Percentiles rank a stretch among this genome's conserved stretches.
Evolutionary conservation across 805 yeast species (phyloP).

Genomic region (Cyberlindnera mrakii): DNA sequence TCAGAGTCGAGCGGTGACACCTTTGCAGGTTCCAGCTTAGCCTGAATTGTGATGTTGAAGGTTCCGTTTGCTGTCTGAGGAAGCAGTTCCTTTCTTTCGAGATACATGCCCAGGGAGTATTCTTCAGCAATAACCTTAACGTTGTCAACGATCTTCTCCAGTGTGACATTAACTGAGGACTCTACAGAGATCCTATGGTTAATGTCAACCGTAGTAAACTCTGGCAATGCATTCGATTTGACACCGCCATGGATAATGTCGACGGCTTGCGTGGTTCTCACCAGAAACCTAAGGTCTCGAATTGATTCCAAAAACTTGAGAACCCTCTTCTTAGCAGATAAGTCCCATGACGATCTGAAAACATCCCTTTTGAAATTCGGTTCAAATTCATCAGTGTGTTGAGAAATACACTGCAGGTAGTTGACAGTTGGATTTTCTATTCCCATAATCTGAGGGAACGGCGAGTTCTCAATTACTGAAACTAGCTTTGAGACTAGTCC

Average conservation of each 20-base stretch:
- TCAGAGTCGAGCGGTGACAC: constrained; percentile 40
- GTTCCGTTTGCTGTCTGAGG: constrained; percentile 30
- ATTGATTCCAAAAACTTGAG: constrained; percentile 24
- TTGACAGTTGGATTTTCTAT: constrained; percentile 48
- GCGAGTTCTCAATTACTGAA: constrained; percentile 47
- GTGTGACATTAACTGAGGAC: constrained; percentile 27
- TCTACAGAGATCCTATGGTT: constrained; percentile 57
- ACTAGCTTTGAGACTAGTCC: constrained; percentile 58
- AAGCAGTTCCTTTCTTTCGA: constrained; percentile 4
- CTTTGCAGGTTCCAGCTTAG: constrained; percentile 45
- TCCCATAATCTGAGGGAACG: constrained; percentile 41
- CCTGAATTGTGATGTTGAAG: constrained; percentile 26
- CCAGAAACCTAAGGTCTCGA: constrained; percentile 33
- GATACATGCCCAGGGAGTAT: constrained; percentile 28
- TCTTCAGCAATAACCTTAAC: constrained; percentile 35
- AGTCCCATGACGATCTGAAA: constrained; percentile 29
- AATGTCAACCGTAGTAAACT: constrained; percentile 39
- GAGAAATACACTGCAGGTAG: constrained; percentile 58
- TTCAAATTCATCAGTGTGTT: constrained; percentile 26
- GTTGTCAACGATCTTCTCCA: constrained; percentile 28
- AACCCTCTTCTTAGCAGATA: constrained; percentile 31
- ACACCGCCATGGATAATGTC: constrained; percentile 60
- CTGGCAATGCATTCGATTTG: constrained; percentile 66
- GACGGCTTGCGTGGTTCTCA: constrained; percentile 34
- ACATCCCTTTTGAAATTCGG: constrained; percentile 22